Percentiles rank a stretch among this genome's conserved stretches.
These are phyloP conservation scores for Rhododendron vialii DNA, from an alignment of 148 eudicot genomes.

Conservation along the genomic window DNA sequence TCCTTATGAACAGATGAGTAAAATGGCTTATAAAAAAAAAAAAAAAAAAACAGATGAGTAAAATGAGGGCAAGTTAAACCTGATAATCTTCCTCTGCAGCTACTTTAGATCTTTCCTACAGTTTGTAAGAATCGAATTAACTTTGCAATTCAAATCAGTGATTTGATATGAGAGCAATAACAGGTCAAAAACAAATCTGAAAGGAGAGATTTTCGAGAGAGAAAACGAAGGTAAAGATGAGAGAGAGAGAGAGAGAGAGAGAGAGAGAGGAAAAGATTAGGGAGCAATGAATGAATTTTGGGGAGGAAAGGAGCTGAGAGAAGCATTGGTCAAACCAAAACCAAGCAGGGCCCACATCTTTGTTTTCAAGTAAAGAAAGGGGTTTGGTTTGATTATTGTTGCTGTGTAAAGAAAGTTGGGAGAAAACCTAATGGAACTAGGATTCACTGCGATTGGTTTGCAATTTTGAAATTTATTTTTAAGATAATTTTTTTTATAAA, in stretches of 20 bases:
- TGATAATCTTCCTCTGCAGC: background rate
- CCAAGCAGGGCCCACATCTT: background rate
- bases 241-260: background rate
- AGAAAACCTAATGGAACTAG: background rate
- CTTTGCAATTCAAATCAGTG: background rate
- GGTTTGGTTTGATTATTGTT: background rate
- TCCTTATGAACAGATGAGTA: background rate
- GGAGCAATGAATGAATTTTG: background rate
- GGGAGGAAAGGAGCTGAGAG: background rate
- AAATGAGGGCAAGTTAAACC: background rate
- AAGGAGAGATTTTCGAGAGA: background rate
- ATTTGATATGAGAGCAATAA: background rate
- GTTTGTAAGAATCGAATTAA: background rate
- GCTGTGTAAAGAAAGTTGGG: background rate
- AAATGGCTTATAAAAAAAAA: too few relatives aligned
- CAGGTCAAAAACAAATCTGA: background rate
- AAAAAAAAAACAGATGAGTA: background rate
- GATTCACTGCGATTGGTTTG: too few relatives aligned
- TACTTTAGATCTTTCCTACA: background rate
- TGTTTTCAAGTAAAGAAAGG: conserved; percentile 8
- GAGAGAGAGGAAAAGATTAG: too few relatives aligned
- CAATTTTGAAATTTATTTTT: too few relatives aligned
- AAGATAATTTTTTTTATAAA: too few relatives aligned
- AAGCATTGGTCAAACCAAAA: conserved; percentile 15
- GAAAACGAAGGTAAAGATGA: background rate